These are phyloP conservation scores for Sequoiadendron giganteum DNA, from an alignment of 75 land plant species.

Conservation along the genomic window DNA sequence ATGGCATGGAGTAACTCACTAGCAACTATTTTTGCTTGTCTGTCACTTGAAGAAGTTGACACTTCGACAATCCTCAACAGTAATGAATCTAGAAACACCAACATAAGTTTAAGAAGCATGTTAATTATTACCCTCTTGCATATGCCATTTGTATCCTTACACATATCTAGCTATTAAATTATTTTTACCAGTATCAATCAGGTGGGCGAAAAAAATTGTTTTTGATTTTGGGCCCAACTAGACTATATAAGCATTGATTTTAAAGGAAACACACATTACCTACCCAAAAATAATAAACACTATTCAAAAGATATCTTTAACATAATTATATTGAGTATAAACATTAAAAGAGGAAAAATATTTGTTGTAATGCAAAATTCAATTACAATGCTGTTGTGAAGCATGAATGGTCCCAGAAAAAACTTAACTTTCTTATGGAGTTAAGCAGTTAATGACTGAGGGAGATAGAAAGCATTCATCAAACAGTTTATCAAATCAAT, in stretches of 20 bases:
- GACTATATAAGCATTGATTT: background rate
- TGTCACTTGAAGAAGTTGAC: conserved; percentile 37
- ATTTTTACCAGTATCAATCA: background rate
- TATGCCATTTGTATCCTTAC: background rate
- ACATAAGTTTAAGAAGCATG: background rate
- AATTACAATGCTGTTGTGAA: background rate
- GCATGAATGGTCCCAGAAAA: background rate
- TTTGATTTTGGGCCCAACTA: background rate
- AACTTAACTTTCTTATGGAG: background rate
- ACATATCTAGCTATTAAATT: background rate
- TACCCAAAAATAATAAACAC: background rate
- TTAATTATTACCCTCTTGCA: background rate
- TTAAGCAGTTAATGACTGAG: background rate
- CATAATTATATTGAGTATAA: no score
- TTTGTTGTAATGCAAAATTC: background rate
- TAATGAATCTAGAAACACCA: conserved; percentile 23
- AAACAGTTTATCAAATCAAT: background rate
- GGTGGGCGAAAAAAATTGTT: background rate
- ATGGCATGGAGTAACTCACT: conserved; percentile 47
- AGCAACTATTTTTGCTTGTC: conserved; percentile 32
- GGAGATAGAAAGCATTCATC: background rate
- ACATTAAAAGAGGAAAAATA: background rate
- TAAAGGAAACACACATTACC: background rate
- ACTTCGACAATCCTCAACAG: conserved; percentile 44
- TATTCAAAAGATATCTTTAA: background rate